phyloP scores from a whole-genome alignment of 495 filamentous ascomycete species.

The Penicillium bialowiezense region DNA sequence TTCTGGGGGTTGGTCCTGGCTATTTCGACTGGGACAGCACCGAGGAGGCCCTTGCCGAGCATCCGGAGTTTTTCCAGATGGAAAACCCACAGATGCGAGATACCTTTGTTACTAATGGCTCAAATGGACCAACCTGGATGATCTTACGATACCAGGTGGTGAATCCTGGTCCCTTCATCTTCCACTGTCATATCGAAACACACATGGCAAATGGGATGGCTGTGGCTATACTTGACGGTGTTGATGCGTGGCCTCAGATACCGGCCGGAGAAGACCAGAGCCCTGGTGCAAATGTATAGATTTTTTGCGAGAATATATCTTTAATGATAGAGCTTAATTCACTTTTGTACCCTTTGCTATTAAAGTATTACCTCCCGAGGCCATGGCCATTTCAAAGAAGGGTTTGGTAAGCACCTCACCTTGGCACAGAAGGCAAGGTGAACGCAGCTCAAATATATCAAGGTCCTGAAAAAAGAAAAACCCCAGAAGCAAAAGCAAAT shows the following conservation, averaged over 20 bases:
- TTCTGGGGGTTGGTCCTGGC: slow-evolving; percentile 43
- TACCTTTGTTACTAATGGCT: slow-evolving; percentile 34
- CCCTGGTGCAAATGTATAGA: no score
- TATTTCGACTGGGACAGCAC: slow-evolving; percentile 43
- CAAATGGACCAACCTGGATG: slow-evolving; percentile 30
- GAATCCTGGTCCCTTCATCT: slow-evolving; percentile 48
- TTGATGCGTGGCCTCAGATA: slow-evolving; percentile 46
- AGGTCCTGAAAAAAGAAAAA: no score
- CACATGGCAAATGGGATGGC: slow-evolving; percentile 51
- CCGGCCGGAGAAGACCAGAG: slow-evolving; percentile 21
- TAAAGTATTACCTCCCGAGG: no score
- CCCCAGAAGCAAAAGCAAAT: no score
- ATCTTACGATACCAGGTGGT: slow-evolving; percentile 50
- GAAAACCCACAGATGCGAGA: slow-evolving; percentile 46
- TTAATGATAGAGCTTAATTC: no score
- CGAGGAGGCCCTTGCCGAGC: slow-evolving; percentile 37
- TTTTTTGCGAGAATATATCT: no score
- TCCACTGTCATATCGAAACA: slow-evolving; percentile 54
- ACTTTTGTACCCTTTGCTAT: no score
- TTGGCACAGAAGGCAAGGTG: no score
- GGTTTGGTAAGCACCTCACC: no score
- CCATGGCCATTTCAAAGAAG: no score
- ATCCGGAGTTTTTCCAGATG: slow-evolving; percentile 43
- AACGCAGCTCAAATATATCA: no score
- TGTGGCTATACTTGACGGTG: slow-evolving; percentile 46